A percentile compares a stretch with the other conserved stretches of the same genome.
Conservation (phyloP, 75 land plant genomes). For the Cupressus sempervirens region DNA sequence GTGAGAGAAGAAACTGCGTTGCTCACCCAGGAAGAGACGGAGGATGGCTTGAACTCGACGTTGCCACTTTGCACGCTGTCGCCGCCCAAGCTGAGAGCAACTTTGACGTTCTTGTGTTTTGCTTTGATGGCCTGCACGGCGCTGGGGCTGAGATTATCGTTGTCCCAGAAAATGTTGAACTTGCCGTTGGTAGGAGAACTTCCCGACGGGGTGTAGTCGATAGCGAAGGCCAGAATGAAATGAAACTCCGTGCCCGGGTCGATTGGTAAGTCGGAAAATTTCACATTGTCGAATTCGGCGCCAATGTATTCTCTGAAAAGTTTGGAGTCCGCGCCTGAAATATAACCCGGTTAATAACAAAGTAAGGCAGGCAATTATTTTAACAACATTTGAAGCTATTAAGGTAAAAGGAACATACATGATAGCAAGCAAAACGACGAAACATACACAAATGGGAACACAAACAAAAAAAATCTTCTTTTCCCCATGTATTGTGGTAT, state of each 20-base stretch:
- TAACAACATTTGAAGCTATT: no score
- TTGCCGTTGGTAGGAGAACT: slow-evolving; percentile 32
- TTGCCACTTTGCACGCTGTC: neutral
- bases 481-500: no score
- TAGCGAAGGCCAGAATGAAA: slow-evolving; percentile 49
- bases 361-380: no score
- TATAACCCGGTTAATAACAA: no score
- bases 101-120: neutral
- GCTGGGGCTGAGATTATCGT: no score
- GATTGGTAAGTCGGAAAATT: slow-evolving; percentile 37
- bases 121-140: no score
- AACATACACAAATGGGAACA: no score
- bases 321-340: neutral
- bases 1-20: slow-evolving; percentile 10
- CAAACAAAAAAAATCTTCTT: no score
- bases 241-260: slow-evolving; percentile 30
- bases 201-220: slow-evolving; percentile 26
- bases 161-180: slow-evolving; percentile 19
- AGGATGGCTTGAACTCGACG: neutral
- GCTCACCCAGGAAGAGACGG: no score
- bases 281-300: slow-evolving; percentile 34
- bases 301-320: slow-evolving; percentile 58
- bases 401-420: no score
- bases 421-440: no score
- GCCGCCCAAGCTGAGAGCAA: slow-evolving; percentile 11